These are phyloP conservation scores for Starmera quercuum DNA, from an alignment of 805 yeast species.

Conservation along the genomic window DNA sequence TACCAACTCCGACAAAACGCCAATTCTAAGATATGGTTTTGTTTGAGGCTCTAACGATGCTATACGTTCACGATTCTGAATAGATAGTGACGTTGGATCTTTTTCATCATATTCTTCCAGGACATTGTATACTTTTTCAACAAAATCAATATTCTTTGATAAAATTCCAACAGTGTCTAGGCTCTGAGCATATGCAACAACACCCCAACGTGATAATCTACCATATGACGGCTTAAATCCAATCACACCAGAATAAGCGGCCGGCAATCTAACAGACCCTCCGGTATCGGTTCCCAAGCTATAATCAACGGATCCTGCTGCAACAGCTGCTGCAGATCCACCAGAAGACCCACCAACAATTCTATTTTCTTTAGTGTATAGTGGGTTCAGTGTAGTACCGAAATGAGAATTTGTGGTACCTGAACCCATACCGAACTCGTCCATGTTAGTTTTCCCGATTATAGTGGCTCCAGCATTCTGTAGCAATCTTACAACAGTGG, in stretches of 20 bases:
- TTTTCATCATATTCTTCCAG: slow-evolving; percentile 57
- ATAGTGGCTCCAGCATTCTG: slow-evolving; percentile 41
- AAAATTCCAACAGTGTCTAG: slow-evolving; percentile 90
- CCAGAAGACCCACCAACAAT: slow-evolving; percentile 92
- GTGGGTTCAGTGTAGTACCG: slow-evolving; percentile 55
- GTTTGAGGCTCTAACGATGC: slow-evolving; percentile 1
- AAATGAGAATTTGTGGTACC: slow-evolving; percentile 46
- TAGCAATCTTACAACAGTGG: slow-evolving; percentile 62
- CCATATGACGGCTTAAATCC: slow-evolving; percentile 97
- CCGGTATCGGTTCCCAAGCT: slow-evolving; percentile 96
- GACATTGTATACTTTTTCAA: slow-evolving; percentile 42
- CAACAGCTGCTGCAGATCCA: slow-evolving; percentile 91
- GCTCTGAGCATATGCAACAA: slow-evolving; percentile 87
- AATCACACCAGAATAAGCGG: slow-evolving; percentile 71
- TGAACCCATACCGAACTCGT: slow-evolving; percentile 98
- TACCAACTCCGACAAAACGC: slow-evolving; percentile 64
- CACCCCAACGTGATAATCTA: slow-evolving; percentile 85
- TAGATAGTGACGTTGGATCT: slow-evolving; percentile 69
- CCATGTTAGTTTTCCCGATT: slow-evolving; percentile 85
- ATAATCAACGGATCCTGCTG: slow-evolving; percentile 60
- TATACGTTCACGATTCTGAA: slow-evolving; percentile 24
- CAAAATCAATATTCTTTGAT: slow-evolving; percentile 36
- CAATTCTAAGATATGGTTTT: slow-evolving; percentile 40
- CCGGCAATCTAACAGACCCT: slow-evolving; percentile 91
- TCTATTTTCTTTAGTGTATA: slow-evolving; percentile 28